Base-by-base conservation (phyloP, 2,329 filamentous ascomycete species). In the Ophiocordyceps camponoti-saundersi region DNA sequence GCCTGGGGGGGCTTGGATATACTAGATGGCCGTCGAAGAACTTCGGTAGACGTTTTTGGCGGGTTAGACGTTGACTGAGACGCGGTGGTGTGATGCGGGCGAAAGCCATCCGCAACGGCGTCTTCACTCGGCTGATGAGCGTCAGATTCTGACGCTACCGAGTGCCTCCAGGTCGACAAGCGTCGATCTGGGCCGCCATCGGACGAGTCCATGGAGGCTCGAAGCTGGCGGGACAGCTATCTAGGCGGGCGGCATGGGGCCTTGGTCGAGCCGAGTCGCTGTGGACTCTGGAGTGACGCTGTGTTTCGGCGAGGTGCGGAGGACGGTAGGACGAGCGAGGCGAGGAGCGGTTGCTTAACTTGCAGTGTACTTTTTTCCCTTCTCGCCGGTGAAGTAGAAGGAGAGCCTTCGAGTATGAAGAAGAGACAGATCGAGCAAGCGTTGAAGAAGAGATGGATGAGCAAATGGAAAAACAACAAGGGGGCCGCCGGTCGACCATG, bases 1-100 rank as follows among this genome's bases (percentile, higher is more conserved):
- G 59, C 62, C 13, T 62, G 63, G 6, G 65, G 66, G n/a, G 70
- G 65, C 51, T 80, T 80, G 15, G 71, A 65, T 44, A 71, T 71
- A 57, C 76, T 80, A 3, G 73, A 75, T 36, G 72, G 68, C 48
- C 72, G 65, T 48, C 22, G 18, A 20, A 36, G 23, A 26, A 10
- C 18, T 16, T 60, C 59, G 29, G 57, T 52, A 45, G 53, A 53
- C 13, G 16, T 16, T 16, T 18, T 39, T 18, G 36, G n/a, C 11
- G 52, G 23, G 49, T 48, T 46, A 59, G 52, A 48, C 49, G 16
- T 15, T 15, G 34, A n/a, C 18, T 20, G 29, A 15, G 40, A 29
- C 50, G 23, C 4, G 23, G 23, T 26, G 23, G 47, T 44, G 29
- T 48, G 42, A 21, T 52, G 43, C 6, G 48, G 45, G 12, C 42